A percentile compares a stretch with the other conserved stretches of the same genome.
These are phyloP conservation scores for Mucor racemosus DNA, from an alignment of 371 early-diverging fungal genomes.

Conservation along the genomic window DNA sequence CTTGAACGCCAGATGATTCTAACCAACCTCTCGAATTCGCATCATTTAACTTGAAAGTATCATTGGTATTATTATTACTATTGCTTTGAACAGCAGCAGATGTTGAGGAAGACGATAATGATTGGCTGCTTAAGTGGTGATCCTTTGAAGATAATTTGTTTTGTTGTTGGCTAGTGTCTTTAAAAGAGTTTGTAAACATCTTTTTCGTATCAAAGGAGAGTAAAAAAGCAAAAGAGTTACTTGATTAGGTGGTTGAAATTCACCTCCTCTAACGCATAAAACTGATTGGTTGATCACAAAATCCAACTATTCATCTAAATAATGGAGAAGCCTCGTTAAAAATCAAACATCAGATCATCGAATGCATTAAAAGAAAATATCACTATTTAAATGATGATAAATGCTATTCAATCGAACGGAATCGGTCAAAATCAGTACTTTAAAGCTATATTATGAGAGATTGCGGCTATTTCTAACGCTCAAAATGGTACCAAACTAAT, in stretches of 20 bases:
- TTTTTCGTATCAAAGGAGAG: not conserved
- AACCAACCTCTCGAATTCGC: slow-evolving; percentile 26
- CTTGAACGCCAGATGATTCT: slow-evolving; percentile 19
- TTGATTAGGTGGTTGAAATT: not conserved
- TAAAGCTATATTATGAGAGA: too few species aligned
- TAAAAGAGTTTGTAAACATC: slow-evolving; percentile 13
- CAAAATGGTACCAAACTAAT: too few species aligned
- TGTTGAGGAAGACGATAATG: not conserved
- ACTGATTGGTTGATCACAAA: too few species aligned
- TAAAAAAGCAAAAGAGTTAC: slow-evolving; percentile 2
- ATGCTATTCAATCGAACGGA: too few species aligned
- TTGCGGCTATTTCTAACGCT: too few species aligned
- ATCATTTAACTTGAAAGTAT: not conserved
- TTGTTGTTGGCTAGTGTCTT: slow-evolving; percentile 1
- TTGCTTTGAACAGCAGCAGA: slow-evolving; percentile 2
- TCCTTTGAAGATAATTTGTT: not conserved
- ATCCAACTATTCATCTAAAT: too few species aligned
- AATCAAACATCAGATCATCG: too few species aligned
- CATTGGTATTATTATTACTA: not conserved
- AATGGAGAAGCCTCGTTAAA: too few species aligned
- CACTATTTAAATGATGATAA: too few species aligned
- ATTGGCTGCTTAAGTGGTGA: slow-evolving; percentile 2
- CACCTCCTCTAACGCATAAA: too few species aligned
- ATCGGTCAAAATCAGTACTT: too few species aligned
- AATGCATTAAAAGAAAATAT: too few species aligned